Conservation (phyloP, 2,329 filamentous ascomycete species). For the Microascus cirrosus region DNA sequence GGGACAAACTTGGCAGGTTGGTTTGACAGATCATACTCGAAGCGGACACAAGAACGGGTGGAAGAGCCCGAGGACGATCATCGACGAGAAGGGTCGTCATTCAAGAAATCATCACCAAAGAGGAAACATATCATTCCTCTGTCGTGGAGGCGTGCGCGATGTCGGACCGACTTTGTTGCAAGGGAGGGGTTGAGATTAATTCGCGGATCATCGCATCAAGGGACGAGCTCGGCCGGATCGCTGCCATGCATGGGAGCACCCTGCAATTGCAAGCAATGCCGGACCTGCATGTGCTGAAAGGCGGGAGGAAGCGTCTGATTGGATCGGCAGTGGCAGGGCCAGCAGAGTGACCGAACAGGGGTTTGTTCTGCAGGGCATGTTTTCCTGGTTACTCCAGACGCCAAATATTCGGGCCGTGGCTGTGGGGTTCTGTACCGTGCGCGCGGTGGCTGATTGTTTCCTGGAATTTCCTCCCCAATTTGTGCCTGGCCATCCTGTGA, state of each 20-base stretch:
- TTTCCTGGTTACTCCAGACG: not conserved
- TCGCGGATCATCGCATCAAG: not conserved
- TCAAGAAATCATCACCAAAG: not conserved
- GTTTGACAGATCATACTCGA: no score
- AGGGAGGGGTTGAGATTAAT: not conserved
- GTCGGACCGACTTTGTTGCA: not conserved
- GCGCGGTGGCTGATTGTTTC: no score
- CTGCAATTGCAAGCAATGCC: no score
- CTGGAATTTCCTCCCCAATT: no score
- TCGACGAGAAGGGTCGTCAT: not conserved
- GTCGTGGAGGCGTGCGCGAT: not conserved
- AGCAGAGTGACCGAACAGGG: not conserved
- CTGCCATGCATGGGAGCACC: not conserved
- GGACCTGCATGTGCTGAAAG: no score
- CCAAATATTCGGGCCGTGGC: not conserved
- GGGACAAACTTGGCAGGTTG: not conserved
- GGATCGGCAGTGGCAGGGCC: not conserved
- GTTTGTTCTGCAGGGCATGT: not conserved
- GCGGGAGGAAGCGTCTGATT: not conserved
- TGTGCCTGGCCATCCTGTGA: no score
- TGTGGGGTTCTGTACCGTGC: not conserved
- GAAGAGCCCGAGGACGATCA: no score
- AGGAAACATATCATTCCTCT: not conserved
- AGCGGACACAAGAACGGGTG: no score
- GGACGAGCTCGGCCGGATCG: not conserved